A percentile compares a stretch with the other conserved stretches of the same genome.
phyloP scores from a whole-genome alignment of 208 protist species.

The Trypanosoma theileri region DNA sequence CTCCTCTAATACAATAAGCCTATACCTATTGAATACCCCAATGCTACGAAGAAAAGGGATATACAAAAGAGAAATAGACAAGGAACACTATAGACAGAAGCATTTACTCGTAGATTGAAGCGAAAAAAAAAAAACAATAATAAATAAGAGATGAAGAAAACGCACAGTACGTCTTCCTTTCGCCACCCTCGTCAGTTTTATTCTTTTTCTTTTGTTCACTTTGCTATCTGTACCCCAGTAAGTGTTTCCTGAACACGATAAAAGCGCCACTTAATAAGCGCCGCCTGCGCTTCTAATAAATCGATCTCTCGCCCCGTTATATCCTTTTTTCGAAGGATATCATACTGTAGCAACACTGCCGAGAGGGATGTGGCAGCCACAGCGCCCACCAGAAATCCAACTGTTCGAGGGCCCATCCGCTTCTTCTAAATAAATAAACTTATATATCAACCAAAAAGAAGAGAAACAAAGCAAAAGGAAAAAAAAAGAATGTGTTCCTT shows the following conservation, averaged over 20 bases:
- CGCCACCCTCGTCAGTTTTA: background rate
- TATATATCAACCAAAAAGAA: background rate
- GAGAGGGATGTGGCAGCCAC: slow-evolving; percentile 20
- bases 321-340: slow-evolving; percentile 37
- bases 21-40: no score
- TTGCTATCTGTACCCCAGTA: background rate
- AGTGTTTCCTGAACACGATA: slow-evolving; percentile 27
- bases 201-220: background rate
- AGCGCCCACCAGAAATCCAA: slow-evolving; percentile 49
- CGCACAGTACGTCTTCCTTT: background rate
- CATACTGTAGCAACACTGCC: slow-evolving; percentile 38
- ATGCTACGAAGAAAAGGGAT: no score
- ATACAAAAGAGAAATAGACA: no score
- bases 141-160: no score
- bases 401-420: slow-evolving; percentile 46
- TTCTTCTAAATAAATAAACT: background rate
- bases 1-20: background rate
- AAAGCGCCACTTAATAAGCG: slow-evolving; percentile 32
- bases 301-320: slow-evolving; percentile 39
- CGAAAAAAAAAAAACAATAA: no score
- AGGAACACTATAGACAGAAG: no score
- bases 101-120: no score
- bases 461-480: slow-evolving; percentile 16
- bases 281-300: slow-evolving; percentile 25
- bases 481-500: background rate